A percentile compares a stretch with the other conserved stretches of the same genome.
phyloP scores from a whole-genome alignment of 176 grass and related monocot species.

The Pontederia crassipes region DNA sequence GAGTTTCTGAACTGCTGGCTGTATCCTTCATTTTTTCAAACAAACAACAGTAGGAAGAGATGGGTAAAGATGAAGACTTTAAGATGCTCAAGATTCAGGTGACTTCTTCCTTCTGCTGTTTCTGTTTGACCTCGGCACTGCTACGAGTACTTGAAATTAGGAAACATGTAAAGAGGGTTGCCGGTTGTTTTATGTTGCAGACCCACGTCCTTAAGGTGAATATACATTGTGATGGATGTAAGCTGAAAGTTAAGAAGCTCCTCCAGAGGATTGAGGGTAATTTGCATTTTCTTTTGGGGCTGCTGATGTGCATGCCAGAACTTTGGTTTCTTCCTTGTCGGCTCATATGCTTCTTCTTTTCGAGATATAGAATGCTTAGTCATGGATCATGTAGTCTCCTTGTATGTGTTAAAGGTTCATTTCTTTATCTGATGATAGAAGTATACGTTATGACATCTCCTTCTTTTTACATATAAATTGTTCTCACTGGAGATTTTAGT shows the following conservation, averaged over 20 bases:
- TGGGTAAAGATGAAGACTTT: conserved; percentile 90
- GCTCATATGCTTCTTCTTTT: neutral
- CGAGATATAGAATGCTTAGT: too few relatives aligned
- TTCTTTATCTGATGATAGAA: too few relatives aligned
- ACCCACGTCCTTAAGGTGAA: conserved; percentile 85
- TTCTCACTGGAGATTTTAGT: too few relatives aligned
- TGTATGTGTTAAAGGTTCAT: too few relatives aligned
- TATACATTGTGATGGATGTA: conserved; percentile 97
- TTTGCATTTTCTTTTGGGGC: neutral
- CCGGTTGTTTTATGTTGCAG: conserved; percentile 35
- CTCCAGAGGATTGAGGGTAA: conserved; percentile 92
- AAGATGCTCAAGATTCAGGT: conserved; percentile 97
- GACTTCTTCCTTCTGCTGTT: conserved; percentile 4
- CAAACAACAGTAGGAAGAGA: conserved; percentile 43
- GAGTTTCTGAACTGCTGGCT: neutral
- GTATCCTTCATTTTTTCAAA: neutral
- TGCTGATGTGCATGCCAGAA: neutral
- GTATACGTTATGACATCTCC: too few relatives aligned
- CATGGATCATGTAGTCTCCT: too few relatives aligned
- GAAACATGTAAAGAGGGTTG: conserved; percentile 7
- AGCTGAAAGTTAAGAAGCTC: conserved; percentile 86
- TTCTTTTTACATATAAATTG: too few relatives aligned
- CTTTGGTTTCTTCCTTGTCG: neutral
- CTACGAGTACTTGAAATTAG: neutral
- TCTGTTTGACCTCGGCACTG: neutral